Conservation (phyloP, 2,329 filamentous ascomycete genomes). For the Zymoseptoria passerinii region DNA sequence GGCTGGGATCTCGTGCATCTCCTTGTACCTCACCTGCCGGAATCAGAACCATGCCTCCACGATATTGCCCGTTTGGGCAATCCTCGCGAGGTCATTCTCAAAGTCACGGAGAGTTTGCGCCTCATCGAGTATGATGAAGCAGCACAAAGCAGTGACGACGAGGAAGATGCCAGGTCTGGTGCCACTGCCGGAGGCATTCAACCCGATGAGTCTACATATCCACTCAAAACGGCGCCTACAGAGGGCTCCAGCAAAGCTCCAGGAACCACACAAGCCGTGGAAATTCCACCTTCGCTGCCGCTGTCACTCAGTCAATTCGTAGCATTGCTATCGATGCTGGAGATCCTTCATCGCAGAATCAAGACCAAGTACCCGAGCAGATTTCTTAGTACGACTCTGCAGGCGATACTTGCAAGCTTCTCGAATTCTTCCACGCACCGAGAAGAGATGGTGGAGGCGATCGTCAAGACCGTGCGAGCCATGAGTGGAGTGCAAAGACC, state of each 20-base stretch:
- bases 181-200: slow-evolving; percentile 9
- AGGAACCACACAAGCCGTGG: slow-evolving; percentile 23
- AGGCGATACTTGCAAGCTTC: slow-evolving; percentile 62
- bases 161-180: slow-evolving; percentile 15
- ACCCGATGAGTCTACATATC: slow-evolving; percentile 23
- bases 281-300: slow-evolving; percentile 29
- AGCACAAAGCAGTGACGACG: slow-evolving; percentile 45
- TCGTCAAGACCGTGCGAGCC: slow-evolving; percentile 62
- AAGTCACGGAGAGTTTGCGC: slow-evolving; percentile 66
- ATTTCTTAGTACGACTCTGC: slow-evolving; percentile 68
- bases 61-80: slow-evolving; percentile 71
- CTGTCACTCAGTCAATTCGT: slow-evolving; percentile 53
- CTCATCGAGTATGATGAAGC: slow-evolving; percentile 45
- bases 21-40: slow-evolving; percentile 56
- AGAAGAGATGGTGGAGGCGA: slow-evolving; percentile 59
- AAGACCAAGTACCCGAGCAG: slow-evolving; percentile 70
- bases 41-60: slow-evolving; percentile 61
- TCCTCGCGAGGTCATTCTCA: slow-evolving; percentile 71
- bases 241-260: slow-evolving; percentile 3
- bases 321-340: slow-evolving; percentile 60
- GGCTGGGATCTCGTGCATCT: slow-evolving; percentile 78
- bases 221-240: slow-evolving; percentile 21
- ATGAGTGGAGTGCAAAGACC: slow-evolving; percentile 61
- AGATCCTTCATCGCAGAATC: slow-evolving; percentile 64
- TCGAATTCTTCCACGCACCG: slow-evolving; percentile 45